Percentiles rank a stretch among this genome's conserved stretches.
Evolutionary conservation across 345 rosid genomes (phyloP).

Genomic region (Hypericum androsaemum): DNA sequence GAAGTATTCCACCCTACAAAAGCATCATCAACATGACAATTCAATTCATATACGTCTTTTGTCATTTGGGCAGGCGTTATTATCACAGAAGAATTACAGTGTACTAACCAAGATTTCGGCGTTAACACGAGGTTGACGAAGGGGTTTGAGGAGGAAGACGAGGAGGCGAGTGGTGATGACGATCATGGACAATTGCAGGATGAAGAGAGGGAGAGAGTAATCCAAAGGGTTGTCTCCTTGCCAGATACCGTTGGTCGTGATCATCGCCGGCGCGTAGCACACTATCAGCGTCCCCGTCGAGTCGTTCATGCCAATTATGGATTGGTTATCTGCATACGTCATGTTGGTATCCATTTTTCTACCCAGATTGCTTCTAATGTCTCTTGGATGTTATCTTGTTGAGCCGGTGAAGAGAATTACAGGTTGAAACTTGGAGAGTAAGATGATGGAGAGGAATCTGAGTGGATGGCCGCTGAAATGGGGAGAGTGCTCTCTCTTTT

Average conservation of each 20-base stretch:
- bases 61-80: neutral
- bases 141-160: slow-evolving; percentile 62
- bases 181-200: slow-evolving; percentile 67
- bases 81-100: neutral
- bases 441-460: too few species aligned
- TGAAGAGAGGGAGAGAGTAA: slow-evolving; percentile 83
- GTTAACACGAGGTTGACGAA: slow-evolving; percentile 86
- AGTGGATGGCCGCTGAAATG: too few species aligned
- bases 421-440: too few species aligned
- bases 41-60: neutral
- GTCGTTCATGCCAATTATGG: too few species aligned
- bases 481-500: too few species aligned
- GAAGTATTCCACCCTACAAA: slow-evolving; percentile 62
- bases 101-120: slow-evolving; percentile 69
- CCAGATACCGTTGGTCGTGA: slow-evolving; percentile 93
- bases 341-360: too few species aligned
- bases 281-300: slow-evolving; percentile 21
- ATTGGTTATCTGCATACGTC: too few species aligned
- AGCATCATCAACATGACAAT: neutral
- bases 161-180: slow-evolving; percentile 62
- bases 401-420: too few species aligned
- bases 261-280: slow-evolving; percentile 85
- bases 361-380: too few species aligned
- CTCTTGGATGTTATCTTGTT: too few species aligned
- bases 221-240: slow-evolving; percentile 95